These are phyloP conservation scores for Porogramme epimiltina DNA, from an alignment of 1,284 basidiomycete species.

Conservation along the genomic window DNA sequence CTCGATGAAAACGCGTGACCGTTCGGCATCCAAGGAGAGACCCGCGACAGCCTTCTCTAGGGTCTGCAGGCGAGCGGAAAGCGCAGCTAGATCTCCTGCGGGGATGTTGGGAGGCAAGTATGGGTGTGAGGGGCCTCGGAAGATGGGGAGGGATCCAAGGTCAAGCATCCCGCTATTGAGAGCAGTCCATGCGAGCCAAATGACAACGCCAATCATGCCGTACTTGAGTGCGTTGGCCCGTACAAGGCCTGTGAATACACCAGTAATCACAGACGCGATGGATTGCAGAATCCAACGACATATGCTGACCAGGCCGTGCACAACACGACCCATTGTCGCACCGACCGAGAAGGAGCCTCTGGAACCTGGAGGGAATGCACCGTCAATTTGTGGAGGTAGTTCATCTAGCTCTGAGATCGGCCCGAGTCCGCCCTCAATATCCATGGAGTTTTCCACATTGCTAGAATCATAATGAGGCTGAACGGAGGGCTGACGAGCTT, in stretches of 20 bases:
- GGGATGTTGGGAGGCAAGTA: conserved; percentile 56
- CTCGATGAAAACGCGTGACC: conserved; percentile 50
- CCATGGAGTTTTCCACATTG: conserved; percentile 42
- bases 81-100: conserved; percentile 67
- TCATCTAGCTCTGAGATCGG: conserved; percentile 62
- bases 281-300: conserved; percentile 30
- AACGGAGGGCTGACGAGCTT: conserved; percentile 31
- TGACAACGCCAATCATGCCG: conserved; percentile 38
- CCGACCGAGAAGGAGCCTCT: conserved; percentile 44
- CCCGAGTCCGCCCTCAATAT: conserved; percentile 50
- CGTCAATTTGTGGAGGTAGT: conserved; percentile 32
- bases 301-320: conserved; percentile 35
- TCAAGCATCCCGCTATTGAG: conserved; percentile 38
- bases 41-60: conserved; percentile 65
- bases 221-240: conserved; percentile 49
- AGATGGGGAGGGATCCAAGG: conserved; percentile 32
- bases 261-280: conserved; percentile 28
- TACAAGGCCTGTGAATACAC: conserved; percentile 44
- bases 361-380: conserved; percentile 23
- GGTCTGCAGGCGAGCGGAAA: conserved; percentile 65
- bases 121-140: conserved; percentile 32
- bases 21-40: conserved; percentile 56
- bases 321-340: conserved; percentile 45
- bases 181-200: conserved; percentile 47
- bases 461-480: conserved; percentile 28